These are phyloP conservation scores for Ustilago hordei DNA, from an alignment of 1,284 basidiomycete genomes.

Conservation along the genomic window DNA sequence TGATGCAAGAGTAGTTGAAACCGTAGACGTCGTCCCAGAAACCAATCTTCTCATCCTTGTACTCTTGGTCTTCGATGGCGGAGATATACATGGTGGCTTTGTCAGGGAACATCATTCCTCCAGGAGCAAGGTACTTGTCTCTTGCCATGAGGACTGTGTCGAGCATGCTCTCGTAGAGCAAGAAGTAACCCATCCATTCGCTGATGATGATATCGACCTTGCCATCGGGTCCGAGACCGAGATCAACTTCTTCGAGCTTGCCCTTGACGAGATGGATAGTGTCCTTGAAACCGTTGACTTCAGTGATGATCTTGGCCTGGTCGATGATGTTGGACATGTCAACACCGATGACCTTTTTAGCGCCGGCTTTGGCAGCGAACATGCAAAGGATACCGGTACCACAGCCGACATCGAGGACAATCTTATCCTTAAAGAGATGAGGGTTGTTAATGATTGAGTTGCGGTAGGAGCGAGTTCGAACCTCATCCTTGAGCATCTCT, in stretches of 20 bases:
- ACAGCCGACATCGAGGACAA: conserved; percentile 95
- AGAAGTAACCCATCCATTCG: conserved; percentile 90
- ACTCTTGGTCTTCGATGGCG: conserved; percentile 98
- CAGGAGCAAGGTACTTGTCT: conserved; percentile 90
- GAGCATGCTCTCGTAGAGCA: conserved; percentile 98
- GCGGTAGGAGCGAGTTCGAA: conserved; percentile 95
- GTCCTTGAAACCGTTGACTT: conserved; percentile 94
- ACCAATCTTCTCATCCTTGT: conserved; percentile 98
- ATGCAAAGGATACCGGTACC: conserved; percentile 98
- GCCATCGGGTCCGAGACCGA: conserved; percentile 70
- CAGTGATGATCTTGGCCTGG: conserved; percentile 95
- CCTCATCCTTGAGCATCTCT: conserved; percentile 98
- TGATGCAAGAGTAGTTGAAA: conserved; percentile 99
- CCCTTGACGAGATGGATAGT: conserved; percentile 95
- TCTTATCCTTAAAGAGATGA: conserved; percentile 84
- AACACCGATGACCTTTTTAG: conserved; percentile 85
- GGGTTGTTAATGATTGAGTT: conserved; percentile 93
- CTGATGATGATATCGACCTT: conserved; percentile 94
- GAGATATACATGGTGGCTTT: conserved; percentile 92
- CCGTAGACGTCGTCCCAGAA: conserved; percentile 99
- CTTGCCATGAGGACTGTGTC: conserved; percentile 96
- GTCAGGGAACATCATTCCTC: conserved; percentile 95
- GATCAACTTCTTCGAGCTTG: conserved; percentile 88
- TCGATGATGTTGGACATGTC: conserved; percentile 99
- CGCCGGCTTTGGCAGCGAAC: conserved; percentile 98